These are phyloP conservation scores for Boletellus sp. DNA, from an alignment of 768 basidiomycete species.

Conservation along the genomic window DNA sequence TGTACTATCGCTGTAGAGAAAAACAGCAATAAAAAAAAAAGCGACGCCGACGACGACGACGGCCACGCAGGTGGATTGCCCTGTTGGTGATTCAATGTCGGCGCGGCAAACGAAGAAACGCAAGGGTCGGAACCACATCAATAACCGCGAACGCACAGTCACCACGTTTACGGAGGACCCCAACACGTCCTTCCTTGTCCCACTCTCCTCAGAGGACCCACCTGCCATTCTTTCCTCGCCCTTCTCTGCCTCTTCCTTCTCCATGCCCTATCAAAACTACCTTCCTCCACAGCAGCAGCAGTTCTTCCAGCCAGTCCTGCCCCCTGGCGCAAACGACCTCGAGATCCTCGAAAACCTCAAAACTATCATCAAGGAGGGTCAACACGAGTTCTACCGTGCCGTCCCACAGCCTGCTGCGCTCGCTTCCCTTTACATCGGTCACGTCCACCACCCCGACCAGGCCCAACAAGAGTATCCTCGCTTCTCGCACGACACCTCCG, in stretches of 20 bases:
- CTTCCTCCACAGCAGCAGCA: slow-evolving; percentile 27
- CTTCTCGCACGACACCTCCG: slow-evolving; percentile 11
- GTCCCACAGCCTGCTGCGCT: slow-evolving; percentile 63
- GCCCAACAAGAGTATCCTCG: slow-evolving; percentile 18
- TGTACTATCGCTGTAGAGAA: too few relatives aligned
- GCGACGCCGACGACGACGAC: background rate
- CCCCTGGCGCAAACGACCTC: slow-evolving; percentile 62
- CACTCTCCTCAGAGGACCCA: slow-evolving; percentile 50
- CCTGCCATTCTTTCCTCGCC: slow-evolving; percentile 37
- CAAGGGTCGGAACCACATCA: slow-evolving; percentile 50
- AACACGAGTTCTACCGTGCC: slow-evolving; percentile 69
- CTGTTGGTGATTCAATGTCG: too few relatives aligned
- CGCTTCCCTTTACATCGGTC: slow-evolving; percentile 61
- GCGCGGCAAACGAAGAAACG: slow-evolving; percentile 63
- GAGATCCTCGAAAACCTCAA: slow-evolving; percentile 76
- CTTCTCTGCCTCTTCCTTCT: slow-evolving; percentile 37
- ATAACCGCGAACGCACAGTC: slow-evolving; percentile 63
- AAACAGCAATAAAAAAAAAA: background rate
- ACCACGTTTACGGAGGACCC: slow-evolving; percentile 62
- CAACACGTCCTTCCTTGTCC: slow-evolving; percentile 49
- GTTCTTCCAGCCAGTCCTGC: slow-evolving; percentile 33
- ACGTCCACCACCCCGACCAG: slow-evolving; percentile 37
- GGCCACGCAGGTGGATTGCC: too few relatives aligned
- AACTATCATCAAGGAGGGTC: slow-evolving; percentile 62
- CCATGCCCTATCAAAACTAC: slow-evolving; percentile 37